Evolutionary conservation across 768 basidiomycete genomes (phyloP).

Genomic region (Mrakia frigida): DNA sequence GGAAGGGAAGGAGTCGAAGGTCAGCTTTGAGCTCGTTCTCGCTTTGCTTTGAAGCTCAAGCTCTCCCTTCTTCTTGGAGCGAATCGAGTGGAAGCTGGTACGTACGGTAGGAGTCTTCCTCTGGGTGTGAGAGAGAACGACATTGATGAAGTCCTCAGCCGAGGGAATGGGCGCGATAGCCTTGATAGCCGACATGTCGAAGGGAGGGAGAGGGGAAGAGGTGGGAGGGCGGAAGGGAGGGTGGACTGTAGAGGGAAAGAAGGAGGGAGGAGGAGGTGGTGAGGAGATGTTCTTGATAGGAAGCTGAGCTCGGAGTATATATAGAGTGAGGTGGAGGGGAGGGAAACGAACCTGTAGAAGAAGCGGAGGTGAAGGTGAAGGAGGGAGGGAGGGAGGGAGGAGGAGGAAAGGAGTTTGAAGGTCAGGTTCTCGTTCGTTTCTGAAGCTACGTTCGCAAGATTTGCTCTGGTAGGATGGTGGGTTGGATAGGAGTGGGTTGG

Average conservation of each 20-base stretch:
- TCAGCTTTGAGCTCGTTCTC: neutral
- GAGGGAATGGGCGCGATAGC: constrained; percentile 98
- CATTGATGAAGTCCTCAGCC: constrained; percentile 60
- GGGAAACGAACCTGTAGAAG: neutral
- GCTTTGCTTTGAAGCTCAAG: neutral
- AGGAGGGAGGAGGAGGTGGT: neutral
- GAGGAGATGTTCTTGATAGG: neutral
- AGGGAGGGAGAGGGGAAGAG: neutral
- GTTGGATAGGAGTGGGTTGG: neutral
- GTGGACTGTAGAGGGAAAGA: constrained; percentile 1
- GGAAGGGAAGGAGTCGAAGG: neutral
- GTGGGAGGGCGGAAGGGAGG: neutral
- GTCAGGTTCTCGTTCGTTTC: constrained; percentile 15
- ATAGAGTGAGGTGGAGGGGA: neutral
- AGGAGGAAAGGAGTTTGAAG: neutral
- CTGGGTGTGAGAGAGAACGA: constrained; percentile 67
- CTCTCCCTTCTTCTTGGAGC: neutral
- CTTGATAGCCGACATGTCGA: constrained; percentile 52
- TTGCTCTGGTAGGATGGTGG: neutral
- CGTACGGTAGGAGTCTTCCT: constrained; percentile 89
- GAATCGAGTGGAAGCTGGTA: neutral
- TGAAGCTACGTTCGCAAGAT: neutral
- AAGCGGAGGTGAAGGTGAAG: neutral
- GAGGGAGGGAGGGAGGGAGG: neutral
- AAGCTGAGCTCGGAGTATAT: neutral